Evolutionary conservation across 352 stramenopile genomes (phyloP).

Genomic region (Globisporangium apiculatum): DNA sequence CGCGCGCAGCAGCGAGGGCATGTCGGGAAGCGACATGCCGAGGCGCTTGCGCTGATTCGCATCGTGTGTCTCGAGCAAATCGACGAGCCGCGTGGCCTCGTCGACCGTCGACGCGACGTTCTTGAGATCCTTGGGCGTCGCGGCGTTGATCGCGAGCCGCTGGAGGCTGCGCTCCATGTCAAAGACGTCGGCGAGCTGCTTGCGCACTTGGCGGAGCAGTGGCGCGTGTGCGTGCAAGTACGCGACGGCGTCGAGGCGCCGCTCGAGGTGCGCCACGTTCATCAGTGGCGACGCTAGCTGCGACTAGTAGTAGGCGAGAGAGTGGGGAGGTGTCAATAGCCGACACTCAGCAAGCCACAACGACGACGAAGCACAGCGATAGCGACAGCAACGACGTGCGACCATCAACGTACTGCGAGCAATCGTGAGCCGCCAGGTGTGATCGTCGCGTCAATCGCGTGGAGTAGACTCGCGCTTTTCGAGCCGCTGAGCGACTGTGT

Average conservation of each 20-base stretch:
- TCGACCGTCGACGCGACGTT: conserved; percentile 51
- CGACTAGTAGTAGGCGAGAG: conserved; percentile 17
- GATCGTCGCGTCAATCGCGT: conserved; percentile 57
- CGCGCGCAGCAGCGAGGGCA: conserved; percentile 22
- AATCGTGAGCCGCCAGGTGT: conserved; percentile 59
- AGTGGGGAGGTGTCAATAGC: not conserved
- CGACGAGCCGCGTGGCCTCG: conserved; percentile 34
- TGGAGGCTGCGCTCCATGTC: conserved; percentile 72
- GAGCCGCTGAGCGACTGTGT: conserved; percentile 33
- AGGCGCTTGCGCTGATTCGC: conserved; percentile 3
- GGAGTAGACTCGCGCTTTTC: conserved; percentile 56
- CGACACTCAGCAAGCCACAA: not conserved
- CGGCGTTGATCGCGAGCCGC: conserved; percentile 45
- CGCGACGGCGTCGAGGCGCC: conserved; percentile 41
- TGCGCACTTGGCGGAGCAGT: conserved; percentile 38
- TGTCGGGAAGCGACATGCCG: not conserved
- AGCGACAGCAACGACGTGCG: no score
- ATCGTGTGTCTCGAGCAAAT: conserved; percentile 25
- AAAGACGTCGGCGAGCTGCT: conserved; percentile 48
- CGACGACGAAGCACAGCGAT: not conserved
- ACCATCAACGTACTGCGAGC: conserved; percentile 32
- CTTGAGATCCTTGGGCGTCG: conserved; percentile 65
- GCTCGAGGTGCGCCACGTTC: conserved; percentile 41
- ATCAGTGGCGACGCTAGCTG: conserved; percentile 59
- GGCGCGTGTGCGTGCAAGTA: conserved; percentile 44